Evolutionary conservation across 768 basidiomycete species (phyloP).

Genomic region (Mycena galericulata): DNA sequence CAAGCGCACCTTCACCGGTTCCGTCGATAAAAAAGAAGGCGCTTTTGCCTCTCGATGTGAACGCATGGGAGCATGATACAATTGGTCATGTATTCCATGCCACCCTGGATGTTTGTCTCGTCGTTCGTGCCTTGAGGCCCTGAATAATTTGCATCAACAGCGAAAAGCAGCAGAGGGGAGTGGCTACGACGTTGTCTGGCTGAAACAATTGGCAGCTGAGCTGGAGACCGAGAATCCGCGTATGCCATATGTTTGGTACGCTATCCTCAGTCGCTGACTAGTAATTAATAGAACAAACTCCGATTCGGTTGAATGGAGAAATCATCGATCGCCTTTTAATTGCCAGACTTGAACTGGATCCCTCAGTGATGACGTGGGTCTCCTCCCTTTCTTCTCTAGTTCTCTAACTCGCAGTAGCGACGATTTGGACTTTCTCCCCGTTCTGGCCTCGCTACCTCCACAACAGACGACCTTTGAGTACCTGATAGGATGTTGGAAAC

Average conservation of each 20-base stretch:
- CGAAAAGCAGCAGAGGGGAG: conserved; percentile 68
- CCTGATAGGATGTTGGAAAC: conserved; percentile 92
- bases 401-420: conserved; percentile 56
- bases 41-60: conserved; percentile 62
- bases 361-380: conserved; percentile 76
- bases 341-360: conserved; percentile 84
- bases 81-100: conserved; percentile 78
- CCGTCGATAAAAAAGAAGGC: conserved; percentile 63
- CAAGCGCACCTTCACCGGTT: conserved; percentile 46
- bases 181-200: conserved; percentile 82
- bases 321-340: conserved; percentile 86
- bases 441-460: conserved; percentile 81
- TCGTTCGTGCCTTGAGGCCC: background rate
- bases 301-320: conserved; percentile 63
- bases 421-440: conserved; percentile 79
- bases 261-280: conserved; percentile 12
- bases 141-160: conserved; percentile 47
- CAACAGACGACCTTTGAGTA: conserved; percentile 91
- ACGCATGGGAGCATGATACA: conserved; percentile 80
- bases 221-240: conserved; percentile 68
- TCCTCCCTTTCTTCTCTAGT: background rate
- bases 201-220: conserved; percentile 81
- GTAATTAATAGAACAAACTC: conserved; percentile 41
- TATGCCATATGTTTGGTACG: conserved; percentile 12
- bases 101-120: conserved; percentile 77